These are phyloP conservation scores for Wickerhamomyces sydowiorum DNA, from an alignment of 805 yeast species.

Conservation along the genomic window DNA sequence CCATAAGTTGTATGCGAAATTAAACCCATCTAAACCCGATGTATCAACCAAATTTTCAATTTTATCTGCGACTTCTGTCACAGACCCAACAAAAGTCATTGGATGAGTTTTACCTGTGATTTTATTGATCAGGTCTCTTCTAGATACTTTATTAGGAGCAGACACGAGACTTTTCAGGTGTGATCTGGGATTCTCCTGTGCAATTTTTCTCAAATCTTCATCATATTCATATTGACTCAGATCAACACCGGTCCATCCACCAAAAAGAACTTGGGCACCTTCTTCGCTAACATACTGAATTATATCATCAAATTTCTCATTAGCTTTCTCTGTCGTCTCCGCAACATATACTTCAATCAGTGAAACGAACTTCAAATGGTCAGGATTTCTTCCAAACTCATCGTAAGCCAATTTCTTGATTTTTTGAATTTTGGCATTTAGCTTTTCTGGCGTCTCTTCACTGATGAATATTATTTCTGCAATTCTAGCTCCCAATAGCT, in stretches of 20 bases:
- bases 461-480: constrained; percentile 36
- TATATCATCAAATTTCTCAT: constrained; percentile 26
- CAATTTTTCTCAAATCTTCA: constrained; percentile 24
- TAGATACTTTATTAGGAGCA: constrained; percentile 8
- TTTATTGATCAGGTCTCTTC: constrained; percentile 15
- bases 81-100: constrained; percentile 26
- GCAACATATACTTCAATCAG: constrained; percentile 32
- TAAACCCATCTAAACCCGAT: constrained; percentile 37
- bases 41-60: constrained; percentile 34
- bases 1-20: constrained; percentile 30
- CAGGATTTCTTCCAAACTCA: constrained; percentile 29
- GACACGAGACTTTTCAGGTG: neutral
- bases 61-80: constrained; percentile 32
- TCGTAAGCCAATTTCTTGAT: constrained; percentile 28
- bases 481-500: constrained; percentile 35
- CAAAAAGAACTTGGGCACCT: constrained; percentile 38
- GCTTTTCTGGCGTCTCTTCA: constrained; percentile 27
- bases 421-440: constrained; percentile 25
- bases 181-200: constrained; percentile 11
- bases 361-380: constrained; percentile 32
- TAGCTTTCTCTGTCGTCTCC: constrained; percentile 34
- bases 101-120: constrained; percentile 18
- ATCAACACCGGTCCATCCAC: constrained; percentile 38
- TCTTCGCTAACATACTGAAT: constrained; percentile 29
- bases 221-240: constrained; percentile 22